phyloP scores from a whole-genome alignment of 2,329 filamentous ascomycete species.

The Sphaceloma murrayae region DNA sequence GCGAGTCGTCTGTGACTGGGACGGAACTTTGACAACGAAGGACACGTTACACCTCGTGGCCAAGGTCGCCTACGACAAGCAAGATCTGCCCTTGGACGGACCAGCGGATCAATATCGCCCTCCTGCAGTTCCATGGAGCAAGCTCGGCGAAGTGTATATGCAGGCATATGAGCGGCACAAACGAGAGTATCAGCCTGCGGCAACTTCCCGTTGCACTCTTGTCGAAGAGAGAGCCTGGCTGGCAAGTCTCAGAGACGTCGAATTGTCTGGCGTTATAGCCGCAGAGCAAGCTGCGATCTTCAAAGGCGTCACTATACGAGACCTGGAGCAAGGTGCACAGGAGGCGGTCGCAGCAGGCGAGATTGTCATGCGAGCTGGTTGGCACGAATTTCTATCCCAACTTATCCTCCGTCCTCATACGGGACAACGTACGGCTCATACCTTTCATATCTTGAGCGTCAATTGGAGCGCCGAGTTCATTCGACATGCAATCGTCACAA shows the following conservation, averaged over 20 bases:
- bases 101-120: not conserved
- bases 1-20: constrained; percentile 39
- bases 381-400: constrained; percentile 29
- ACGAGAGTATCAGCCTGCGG: constrained; percentile 24
- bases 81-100: not conserved
- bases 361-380: constrained; percentile 32
- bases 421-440: too few relatives aligned
- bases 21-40: constrained; percentile 37
- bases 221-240: constrained; percentile 33
- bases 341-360: constrained; percentile 26
- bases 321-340: constrained; percentile 25
- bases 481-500: constrained; percentile 19
- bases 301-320: constrained; percentile 27
- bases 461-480: constrained; percentile 42
- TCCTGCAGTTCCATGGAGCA: constrained; percentile 28
- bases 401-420: too few relatives aligned
- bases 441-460: constrained; percentile 36
- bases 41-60: constrained; percentile 39
- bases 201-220: constrained; percentile 25
- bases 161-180: constrained; percentile 32
- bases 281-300: constrained; percentile 35
- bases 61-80: constrained; percentile 26
- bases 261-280: constrained; percentile 33
- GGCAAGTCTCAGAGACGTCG: constrained; percentile 30
- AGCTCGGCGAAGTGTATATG: constrained; percentile 34